phyloP scores from a whole-genome alignment of 257 asterid genomes.

The Gentiana dahurica region DNA sequence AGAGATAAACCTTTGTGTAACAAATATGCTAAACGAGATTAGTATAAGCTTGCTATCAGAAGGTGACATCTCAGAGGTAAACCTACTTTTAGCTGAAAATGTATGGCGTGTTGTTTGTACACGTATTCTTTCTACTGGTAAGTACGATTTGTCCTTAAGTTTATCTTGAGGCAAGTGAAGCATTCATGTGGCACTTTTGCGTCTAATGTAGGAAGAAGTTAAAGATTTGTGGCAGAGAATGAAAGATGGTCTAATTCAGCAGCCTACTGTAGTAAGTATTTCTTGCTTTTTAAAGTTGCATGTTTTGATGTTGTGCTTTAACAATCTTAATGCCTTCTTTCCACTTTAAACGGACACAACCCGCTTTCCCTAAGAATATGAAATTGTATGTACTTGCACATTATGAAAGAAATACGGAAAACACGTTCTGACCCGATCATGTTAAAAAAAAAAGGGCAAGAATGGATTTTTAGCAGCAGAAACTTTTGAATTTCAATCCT shows the following conservation, averaged over 20 bases:
- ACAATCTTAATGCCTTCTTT: neutral
- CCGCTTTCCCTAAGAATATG: neutral
- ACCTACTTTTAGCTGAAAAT: neutral
- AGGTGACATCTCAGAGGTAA: constrained; percentile 43
- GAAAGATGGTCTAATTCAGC: constrained; percentile 43
- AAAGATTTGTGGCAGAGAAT: constrained; percentile 42
- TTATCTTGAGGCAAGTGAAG: neutral
- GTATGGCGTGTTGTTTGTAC: neutral
- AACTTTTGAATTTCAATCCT: no score
- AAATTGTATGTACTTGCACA: no score
- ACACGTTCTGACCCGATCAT: no score
- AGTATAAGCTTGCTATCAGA: constrained; percentile 33
- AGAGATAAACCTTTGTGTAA: constrained; percentile 28
- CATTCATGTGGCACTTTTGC: neutral
- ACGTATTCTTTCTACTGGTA: neutral
- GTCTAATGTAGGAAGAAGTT: constrained; percentile 58
- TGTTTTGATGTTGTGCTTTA: neutral
- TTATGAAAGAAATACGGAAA: no score
- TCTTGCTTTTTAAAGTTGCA: constrained; percentile 3
- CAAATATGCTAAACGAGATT: constrained; percentile 34
- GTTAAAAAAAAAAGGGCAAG: no score
- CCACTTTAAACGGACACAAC: neutral
- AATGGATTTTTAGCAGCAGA: no score
- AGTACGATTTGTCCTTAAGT: neutral
- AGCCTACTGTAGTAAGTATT: constrained; percentile 65